Base-by-base conservation (phyloP, 1,139 yeast genomes). In the Yamadazyma sp. region DNA sequence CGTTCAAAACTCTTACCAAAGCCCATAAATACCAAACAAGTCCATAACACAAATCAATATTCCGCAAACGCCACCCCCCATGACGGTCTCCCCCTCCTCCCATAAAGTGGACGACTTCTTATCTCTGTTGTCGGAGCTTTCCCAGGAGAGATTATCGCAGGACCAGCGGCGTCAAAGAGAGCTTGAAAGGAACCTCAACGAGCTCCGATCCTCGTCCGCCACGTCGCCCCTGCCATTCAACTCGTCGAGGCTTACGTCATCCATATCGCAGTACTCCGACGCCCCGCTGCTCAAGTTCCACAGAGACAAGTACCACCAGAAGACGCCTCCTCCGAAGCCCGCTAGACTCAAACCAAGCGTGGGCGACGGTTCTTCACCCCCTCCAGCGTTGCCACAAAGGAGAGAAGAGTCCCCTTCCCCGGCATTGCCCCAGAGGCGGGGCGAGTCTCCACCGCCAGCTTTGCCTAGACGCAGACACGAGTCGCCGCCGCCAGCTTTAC, bases 91-190 rank as follows among this genome's bases (percentile, higher is more conserved):
- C 5, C 53, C 53, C 1, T 46, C 49, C 4, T 14, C 48, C 14
- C 30, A 42, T 28, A 48, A 44, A 31, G 52, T 48, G 9, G 45
- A 48, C 32, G 51, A 49, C 27, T 50, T 50, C 36, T 24, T 50
- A 17, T 36, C 46, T 2, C 46, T 43, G 37, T 31, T 48, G 14
- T 49, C 53, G 2, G 37, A 43, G 30, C 38, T 49, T 7, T 43
- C 51, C 3, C 52, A 47, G 20, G 50, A 50, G 11, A 38, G 46
- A 14, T 23, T 49, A 7, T 7, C 39, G 5, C 41, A 49, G 31
- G 51, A 48, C 30, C 49, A 48, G 6, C 38, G 38, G 30, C 36
- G 48, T 1, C 42, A 43, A 18, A 14, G 46, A 26, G 47, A 39
- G 17, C 38, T 50, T 17, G 45, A 48, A 33, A 12, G 46, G 16